Base-by-base conservation (phyloP, 305 asterid species). In the Petunia hybrid region DNA sequence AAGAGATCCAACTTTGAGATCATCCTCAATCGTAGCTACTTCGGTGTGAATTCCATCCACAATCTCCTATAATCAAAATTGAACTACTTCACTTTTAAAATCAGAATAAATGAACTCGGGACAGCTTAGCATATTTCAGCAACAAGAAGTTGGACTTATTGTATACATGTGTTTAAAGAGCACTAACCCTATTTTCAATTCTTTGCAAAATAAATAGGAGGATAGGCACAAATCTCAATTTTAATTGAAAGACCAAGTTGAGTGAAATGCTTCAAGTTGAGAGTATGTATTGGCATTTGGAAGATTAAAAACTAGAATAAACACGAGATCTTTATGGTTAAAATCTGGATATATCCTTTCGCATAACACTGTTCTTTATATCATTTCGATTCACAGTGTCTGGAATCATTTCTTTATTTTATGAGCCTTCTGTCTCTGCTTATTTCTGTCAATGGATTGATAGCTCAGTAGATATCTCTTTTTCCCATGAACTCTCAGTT, bases 401-500 rank as follows among this genome's bases (percentile, higher is more conserved):
- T 5, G 43, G 43, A 61, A 12, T 71, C 77, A 48, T 71, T 70
- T 71, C 12, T 71, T 6, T 48, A 48, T 71, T 71, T 71, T 48
- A 1, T 3, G 45, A 12, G 61, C 61, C 61, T 71, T 71, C 51
- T 48, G 6, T 56, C 64, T 53, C 85, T 84, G 69, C 62, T 65
- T 76, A 10, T 74, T 36, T 42, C 14, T 59, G 61, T 31, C 61
- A 13, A 35, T 46, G 31, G 43, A 71, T 31, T 71, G 43, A 48
- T 12, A 5, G 42, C 77, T 71, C 10, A 46, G 31, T 48, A 31
- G 61, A 46, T 71, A 39, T 71, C 48, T 43, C 6, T 48, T 71
- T 55, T 35, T 46, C 3, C 60, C 75, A 68, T 64, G 67, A 73
- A 73, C 79, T 77, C 51, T 40, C 95, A 96, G 99, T 88, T 94